phyloP scores from a whole-genome alignment of 2,329 filamentous ascomycete species.

The Zalaria obscura region DNA sequence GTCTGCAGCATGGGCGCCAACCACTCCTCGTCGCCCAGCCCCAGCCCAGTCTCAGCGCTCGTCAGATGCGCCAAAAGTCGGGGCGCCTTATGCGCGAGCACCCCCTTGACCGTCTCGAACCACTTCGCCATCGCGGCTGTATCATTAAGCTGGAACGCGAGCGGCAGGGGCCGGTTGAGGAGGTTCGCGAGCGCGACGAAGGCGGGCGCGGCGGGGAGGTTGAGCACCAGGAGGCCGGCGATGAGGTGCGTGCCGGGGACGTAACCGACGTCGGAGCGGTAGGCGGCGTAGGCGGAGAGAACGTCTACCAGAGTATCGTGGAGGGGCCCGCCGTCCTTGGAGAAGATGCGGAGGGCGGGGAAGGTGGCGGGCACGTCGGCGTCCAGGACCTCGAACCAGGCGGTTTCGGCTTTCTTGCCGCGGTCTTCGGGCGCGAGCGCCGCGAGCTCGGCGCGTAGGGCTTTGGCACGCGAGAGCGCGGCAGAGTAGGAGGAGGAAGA shows the following conservation, averaged over 20 bases:
- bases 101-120: slow-evolving; percentile 55
- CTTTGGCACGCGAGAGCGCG: slow-evolving; percentile 52
- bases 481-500: slow-evolving; percentile 54
- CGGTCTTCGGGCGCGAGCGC: slow-evolving; percentile 28
- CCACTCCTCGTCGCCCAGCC: slow-evolving; percentile 22
- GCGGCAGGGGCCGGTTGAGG: slow-evolving; percentile 58
- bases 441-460: slow-evolving; percentile 43
- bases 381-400: slow-evolving; percentile 50
- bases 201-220: slow-evolving; percentile 48
- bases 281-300: slow-evolving; percentile 66
- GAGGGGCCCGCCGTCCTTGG: slow-evolving; percentile 47
- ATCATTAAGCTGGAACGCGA: slow-evolving; percentile 64
- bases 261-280: slow-evolving; percentile 69
- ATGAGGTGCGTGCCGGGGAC: slow-evolving; percentile 60
- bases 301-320: slow-evolving; percentile 57
- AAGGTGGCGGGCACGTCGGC: slow-evolving; percentile 54
- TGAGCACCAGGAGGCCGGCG: slow-evolving; percentile 59
- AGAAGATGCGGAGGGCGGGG: slow-evolving; percentile 58
- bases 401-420: slow-evolving; percentile 36
- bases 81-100: slow-evolving; percentile 49
- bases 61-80: slow-evolving; percentile 51
- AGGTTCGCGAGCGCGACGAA: slow-evolving; percentile 65
- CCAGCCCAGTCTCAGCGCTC: slow-evolving; percentile 12
- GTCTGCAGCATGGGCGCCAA: slow-evolving; percentile 47
- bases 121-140: slow-evolving; percentile 52